Conservation (phyloP, 805 yeast genomes). For the Cyberlindnera saturnus region DNA sequence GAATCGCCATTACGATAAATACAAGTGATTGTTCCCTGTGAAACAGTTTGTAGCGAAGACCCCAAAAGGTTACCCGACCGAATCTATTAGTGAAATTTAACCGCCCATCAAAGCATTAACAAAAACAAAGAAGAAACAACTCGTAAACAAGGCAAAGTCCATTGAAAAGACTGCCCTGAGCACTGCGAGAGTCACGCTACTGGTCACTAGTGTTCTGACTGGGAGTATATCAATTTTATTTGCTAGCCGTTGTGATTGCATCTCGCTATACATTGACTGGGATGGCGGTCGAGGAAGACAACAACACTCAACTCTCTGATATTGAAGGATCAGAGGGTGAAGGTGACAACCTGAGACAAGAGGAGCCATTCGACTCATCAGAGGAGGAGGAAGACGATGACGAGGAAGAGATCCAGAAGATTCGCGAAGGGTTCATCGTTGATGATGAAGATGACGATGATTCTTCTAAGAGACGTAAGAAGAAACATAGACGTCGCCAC, state of each 20-base stretch:
- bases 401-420: constrained; percentile 78
- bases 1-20: constrained; percentile 29
- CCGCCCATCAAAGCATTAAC: too few species aligned
- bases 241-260: too few species aligned
- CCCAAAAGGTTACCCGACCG: background rate
- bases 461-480: constrained; percentile 32
- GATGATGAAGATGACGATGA: constrained; percentile 81
- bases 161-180: too few species aligned
- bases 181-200: too few species aligned
- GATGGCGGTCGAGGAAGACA: constrained; percentile 20
- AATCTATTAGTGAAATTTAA: too few species aligned
- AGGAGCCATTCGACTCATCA: constrained; percentile 56
- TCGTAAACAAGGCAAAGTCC: too few species aligned
- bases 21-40: background rate
- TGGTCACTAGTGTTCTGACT: too few species aligned
- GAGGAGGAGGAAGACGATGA: constrained; percentile 92
- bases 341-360: constrained; percentile 34
- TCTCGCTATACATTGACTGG: too few species aligned
- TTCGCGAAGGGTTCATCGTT: constrained; percentile 89
- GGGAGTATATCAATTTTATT: too few species aligned
- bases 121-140: too few species aligned
- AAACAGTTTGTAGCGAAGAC: background rate
- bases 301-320: constrained; percentile 19
- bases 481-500: constrained; percentile 32
- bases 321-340: constrained; percentile 25